These are phyloP conservation scores for Lomentospora prolificans DNA, from an alignment of 2,329 filamentous ascomycete species.

Conservation along the genomic window DNA sequence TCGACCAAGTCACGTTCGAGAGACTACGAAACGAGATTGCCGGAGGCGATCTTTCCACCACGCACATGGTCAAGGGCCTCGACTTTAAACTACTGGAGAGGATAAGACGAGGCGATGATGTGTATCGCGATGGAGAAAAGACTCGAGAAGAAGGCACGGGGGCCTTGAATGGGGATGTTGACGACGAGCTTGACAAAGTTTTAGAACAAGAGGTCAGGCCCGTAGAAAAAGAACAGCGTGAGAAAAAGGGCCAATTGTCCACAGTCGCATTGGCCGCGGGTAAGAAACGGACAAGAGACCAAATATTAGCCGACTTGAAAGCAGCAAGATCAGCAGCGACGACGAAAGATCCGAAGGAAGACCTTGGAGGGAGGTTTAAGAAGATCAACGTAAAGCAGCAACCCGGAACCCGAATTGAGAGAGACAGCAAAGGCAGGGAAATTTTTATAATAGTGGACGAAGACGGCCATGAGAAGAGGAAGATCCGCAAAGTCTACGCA, in stretches of 20 bases:
- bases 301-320: constrained; percentile 59
- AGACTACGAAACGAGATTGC: constrained; percentile 65
- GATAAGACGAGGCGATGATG: constrained; percentile 59
- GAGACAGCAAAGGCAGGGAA: constrained; percentile 50
- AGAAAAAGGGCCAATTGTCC: constrained; percentile 50
- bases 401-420: constrained; percentile 48
- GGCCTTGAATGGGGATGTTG: constrained; percentile 32
- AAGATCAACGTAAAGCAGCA: constrained; percentile 50
- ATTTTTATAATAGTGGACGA: constrained; percentile 57
- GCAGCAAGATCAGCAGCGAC: constrained; percentile 47
- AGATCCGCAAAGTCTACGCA: constrained; percentile 44
- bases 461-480: constrained; percentile 56
- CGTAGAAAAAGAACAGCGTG: constrained; percentile 37
- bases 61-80: constrained; percentile 84
- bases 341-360: constrained; percentile 30
- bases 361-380: constrained; percentile 50
- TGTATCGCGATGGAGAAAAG: constrained; percentile 31
- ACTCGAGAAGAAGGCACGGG: constrained; percentile 15
- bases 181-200: constrained; percentile 56
- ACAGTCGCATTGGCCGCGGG: constrained; percentile 41
- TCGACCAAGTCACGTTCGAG: constrained; percentile 72
- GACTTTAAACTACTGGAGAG: constrained; percentile 73
- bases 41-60: constrained; percentile 70
- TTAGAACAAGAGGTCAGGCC: constrained; percentile 45
- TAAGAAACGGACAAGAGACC: constrained; percentile 54